phyloP scores from a whole-genome alignment of 805 yeast genomes.

The Kluyveromyces dobzhanskii region DNA sequence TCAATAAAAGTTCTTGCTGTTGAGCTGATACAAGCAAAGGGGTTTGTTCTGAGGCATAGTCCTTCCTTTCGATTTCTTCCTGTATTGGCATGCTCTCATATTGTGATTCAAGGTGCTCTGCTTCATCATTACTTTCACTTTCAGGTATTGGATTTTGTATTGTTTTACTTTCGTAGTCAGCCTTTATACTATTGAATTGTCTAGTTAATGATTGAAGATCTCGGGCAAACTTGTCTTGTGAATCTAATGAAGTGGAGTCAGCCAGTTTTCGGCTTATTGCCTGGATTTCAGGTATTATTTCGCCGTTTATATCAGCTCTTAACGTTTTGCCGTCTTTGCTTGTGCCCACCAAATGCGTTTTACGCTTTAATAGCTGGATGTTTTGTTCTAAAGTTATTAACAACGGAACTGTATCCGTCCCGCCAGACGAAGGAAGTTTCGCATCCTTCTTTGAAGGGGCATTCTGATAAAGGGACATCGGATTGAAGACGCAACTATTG shows the following conservation, averaged over 20 bases:
- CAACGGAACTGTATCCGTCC: conserved; percentile 1
- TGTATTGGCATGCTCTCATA: conserved; percentile 22
- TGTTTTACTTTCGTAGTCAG: conserved; percentile 43
- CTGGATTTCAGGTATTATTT: conserved; percentile 16
- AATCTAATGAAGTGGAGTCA: conserved; percentile 5
- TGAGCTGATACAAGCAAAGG: conserved; percentile 25
- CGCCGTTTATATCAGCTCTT: conserved; percentile 23
- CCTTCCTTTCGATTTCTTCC: conserved; percentile 12
- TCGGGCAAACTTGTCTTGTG: conserved; percentile 34
- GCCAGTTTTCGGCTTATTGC: conserved; percentile 15
- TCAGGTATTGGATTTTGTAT: conserved; percentile 7
- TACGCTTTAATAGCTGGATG: conserved; percentile 11
- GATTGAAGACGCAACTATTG: not conserved
- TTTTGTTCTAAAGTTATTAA: conserved; percentile 8
- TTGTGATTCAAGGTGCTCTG: conserved; percentile 12
- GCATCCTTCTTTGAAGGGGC: conserved; percentile 4
- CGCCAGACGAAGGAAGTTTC: conserved; percentile 2
- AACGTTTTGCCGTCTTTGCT: conserved; percentile 31
- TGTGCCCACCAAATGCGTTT: conserved; percentile 13
- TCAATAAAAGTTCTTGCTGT: conserved; percentile 23
- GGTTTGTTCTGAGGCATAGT: conserved; percentile 6
- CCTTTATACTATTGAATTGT: conserved; percentile 35
- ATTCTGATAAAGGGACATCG: conserved; percentile 3
- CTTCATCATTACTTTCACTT: conserved; percentile 1
- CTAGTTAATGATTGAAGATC: conserved; percentile 49